Conservation (phyloP, 2,329 filamentous ascomycete genomes). For the Fusarium coffeatum region DNA sequence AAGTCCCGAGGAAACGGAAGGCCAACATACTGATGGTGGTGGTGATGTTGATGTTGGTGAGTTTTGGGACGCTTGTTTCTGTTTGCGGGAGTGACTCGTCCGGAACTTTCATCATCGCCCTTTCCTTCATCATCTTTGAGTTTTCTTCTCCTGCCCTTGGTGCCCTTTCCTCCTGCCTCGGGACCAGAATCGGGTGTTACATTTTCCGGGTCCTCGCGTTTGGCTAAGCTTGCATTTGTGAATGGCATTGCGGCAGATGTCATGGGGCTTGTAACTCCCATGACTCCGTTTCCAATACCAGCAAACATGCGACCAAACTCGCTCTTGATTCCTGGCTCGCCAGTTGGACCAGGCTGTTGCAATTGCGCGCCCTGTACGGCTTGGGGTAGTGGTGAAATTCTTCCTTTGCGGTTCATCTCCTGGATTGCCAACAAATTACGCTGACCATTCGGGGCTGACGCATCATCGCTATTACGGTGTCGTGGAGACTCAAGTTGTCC, state of each 20-base stretch:
- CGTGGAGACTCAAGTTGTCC: conserved; percentile 56
- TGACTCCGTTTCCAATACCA: conserved; percentile 77
- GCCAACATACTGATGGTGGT: conserved; percentile 72
- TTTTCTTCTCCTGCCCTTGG: conserved; percentile 73
- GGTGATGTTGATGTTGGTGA: conserved; percentile 73
- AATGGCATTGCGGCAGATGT: conserved; percentile 59
- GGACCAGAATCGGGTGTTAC: conserved; percentile 58
- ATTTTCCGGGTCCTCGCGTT: conserved; percentile 65
- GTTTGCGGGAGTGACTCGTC: conserved; percentile 69
- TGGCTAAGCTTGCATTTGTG: conserved; percentile 56
- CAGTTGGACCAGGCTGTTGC: conserved; percentile 79
- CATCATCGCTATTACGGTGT: conserved; percentile 59
- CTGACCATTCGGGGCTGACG: conserved; percentile 64
- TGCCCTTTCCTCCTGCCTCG: conserved; percentile 56
- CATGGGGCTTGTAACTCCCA: conserved; percentile 64
- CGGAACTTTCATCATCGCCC: conserved; percentile 74
- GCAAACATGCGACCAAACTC: conserved; percentile 96
- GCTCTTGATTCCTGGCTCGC: conserved; percentile 90
- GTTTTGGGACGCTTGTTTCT: conserved; percentile 76
- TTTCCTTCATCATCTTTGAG: conserved; percentile 79
- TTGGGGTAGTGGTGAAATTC: conserved; percentile 89
- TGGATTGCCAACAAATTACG: conserved; percentile 82
- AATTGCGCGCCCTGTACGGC: conserved; percentile 92
- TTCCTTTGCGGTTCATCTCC: conserved; percentile 82
- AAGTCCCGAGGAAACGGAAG: conserved; percentile 1